Evolutionary conservation across 371 early-diverging fungal genomes (phyloP).

Genomic region (Mucor ambiguus): DNA sequence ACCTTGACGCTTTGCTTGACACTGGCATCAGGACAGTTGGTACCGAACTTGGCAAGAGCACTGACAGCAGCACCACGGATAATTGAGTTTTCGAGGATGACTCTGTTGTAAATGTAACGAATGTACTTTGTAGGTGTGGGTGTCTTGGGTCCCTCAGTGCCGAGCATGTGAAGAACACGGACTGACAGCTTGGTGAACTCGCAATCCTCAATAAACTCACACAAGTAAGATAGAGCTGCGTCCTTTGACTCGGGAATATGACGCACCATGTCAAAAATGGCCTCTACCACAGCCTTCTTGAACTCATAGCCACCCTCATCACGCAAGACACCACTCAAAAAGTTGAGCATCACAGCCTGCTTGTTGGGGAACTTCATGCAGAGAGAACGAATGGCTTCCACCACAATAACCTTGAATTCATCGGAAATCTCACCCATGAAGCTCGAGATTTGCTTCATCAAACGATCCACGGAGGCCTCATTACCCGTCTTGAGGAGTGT

Average conservation of each 20-base stretch:
- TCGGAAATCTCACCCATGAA: constrained; percentile 98
- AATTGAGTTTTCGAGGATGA: constrained; percentile 95
- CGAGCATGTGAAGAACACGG: constrained; percentile 92
- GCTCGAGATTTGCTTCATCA: constrained; percentile 97
- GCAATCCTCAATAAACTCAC: constrained; percentile 99
- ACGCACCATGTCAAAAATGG: constrained; percentile 94
- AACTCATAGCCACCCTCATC: constrained; percentile 98
- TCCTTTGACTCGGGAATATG: constrained; percentile 94
- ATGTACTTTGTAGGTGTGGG: constrained; percentile 93
- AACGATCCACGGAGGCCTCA: constrained; percentile 94
- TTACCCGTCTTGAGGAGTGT: constrained; percentile 98
- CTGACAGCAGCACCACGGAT: constrained; percentile 98
- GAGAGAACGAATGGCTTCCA: constrained; percentile 94
- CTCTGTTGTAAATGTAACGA: constrained; percentile 98
- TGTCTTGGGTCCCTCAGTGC: constrained; percentile 93
- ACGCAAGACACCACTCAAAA: constrained; percentile 89
- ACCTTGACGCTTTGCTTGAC: constrained; percentile 84
- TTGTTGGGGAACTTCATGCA: constrained; percentile 97
- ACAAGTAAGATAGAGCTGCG: constrained; percentile 91
- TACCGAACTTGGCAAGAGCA: constrained; percentile 93
- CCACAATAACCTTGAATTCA: constrained; percentile 97
- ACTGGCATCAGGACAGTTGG: constrained; percentile 71
- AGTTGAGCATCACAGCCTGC: constrained; percentile 90
- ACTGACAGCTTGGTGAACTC: constrained; percentile 97
- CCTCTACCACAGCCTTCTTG: constrained; percentile 95